These are phyloP conservation scores for Fusarium sublunatum DNA, from an alignment of 2,329 filamentous ascomycete genomes.

Conservation along the genomic window DNA sequence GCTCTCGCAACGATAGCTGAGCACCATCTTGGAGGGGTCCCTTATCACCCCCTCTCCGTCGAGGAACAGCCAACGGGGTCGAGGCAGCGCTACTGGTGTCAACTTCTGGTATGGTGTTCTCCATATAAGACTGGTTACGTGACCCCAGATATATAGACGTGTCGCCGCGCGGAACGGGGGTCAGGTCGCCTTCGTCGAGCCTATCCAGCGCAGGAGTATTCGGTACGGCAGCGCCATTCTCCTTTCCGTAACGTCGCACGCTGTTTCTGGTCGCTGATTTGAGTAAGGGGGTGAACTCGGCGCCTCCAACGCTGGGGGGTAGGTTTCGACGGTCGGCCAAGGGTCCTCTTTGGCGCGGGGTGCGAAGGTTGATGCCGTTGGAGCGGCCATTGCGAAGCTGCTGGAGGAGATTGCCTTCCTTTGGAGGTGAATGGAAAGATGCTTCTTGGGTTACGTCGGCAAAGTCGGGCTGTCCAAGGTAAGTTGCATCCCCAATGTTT, in stretches of 20 bases:
- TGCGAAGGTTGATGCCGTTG: constrained; percentile 70
- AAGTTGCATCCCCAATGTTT: constrained; percentile 85
- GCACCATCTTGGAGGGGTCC: constrained; percentile 86
- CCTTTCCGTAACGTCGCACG: constrained; percentile 73
- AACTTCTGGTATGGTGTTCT: constrained; percentile 78
- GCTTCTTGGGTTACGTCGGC: constrained; percentile 85
- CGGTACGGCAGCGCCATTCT: constrained; percentile 67
- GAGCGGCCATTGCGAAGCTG: constrained; percentile 76
- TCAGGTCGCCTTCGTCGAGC: constrained; percentile 78
- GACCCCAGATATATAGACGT: constrained; percentile 77
- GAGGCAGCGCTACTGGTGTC: constrained; percentile 84
- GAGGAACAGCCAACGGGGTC: constrained; percentile 80
- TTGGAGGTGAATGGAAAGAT: constrained; percentile 84
- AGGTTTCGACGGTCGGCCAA: constrained; percentile 79
- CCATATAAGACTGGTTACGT: constrained; percentile 71
- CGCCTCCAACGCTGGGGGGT: constrained; percentile 70
- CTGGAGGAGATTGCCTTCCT: constrained; percentile 75
- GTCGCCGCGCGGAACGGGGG: constrained; percentile 78
- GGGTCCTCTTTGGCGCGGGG: constrained; percentile 77
- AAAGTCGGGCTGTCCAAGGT: constrained; percentile 77
- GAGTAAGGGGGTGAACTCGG: constrained; percentile 94
- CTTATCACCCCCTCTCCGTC: constrained; percentile 70
- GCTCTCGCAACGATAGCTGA: constrained; percentile 89
- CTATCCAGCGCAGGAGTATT: constrained; percentile 77
- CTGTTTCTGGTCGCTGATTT: constrained; percentile 81